phyloP scores from a whole-genome alignment of 129 eudicot species.

The Tagetes erecta region DNA sequence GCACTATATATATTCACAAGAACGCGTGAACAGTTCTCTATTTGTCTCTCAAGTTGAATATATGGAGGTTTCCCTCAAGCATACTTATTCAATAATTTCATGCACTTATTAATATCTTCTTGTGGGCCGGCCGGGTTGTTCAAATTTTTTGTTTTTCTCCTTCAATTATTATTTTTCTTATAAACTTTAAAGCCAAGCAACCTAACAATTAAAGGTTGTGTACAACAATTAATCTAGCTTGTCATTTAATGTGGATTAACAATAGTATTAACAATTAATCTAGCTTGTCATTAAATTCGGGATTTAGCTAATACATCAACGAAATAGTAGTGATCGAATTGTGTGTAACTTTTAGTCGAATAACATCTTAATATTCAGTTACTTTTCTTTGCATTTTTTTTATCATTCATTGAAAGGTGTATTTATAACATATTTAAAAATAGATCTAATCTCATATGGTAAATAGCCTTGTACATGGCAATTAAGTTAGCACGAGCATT shows the following conservation, averaged over 20 bases:
- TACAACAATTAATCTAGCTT: neutral
- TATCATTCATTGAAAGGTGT: no score
- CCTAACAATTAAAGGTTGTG: neutral
- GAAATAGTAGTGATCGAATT: neutral
- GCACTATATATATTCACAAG: no score
- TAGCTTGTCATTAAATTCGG: no score
- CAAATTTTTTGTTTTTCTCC: neutral
- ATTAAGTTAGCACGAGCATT: neutral
- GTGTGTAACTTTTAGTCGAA: neutral
- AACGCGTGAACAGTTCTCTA: no score
- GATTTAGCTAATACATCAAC: neutral
- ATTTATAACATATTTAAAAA: neutral
- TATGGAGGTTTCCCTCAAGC: slow-evolving; percentile 15
- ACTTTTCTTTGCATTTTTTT: no score
- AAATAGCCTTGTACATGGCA: slow-evolving; percentile 18
- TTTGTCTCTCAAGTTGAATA: slow-evolving; percentile 17
- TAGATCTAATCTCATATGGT: neutral
- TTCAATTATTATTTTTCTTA: neutral
- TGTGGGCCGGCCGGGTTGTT: slow-evolving; percentile 24
- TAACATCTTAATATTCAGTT: neutral
- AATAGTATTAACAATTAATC: neutral
- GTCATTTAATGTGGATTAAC: neutral
- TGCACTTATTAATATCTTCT: slow-evolving; percentile 15
- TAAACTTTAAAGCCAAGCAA: slow-evolving; percentile 12
- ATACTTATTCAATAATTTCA: slow-evolving; percentile 6